Conservation (phyloP, 768 basidiomycete genomes). For the Lenzites betulinus region DNA sequence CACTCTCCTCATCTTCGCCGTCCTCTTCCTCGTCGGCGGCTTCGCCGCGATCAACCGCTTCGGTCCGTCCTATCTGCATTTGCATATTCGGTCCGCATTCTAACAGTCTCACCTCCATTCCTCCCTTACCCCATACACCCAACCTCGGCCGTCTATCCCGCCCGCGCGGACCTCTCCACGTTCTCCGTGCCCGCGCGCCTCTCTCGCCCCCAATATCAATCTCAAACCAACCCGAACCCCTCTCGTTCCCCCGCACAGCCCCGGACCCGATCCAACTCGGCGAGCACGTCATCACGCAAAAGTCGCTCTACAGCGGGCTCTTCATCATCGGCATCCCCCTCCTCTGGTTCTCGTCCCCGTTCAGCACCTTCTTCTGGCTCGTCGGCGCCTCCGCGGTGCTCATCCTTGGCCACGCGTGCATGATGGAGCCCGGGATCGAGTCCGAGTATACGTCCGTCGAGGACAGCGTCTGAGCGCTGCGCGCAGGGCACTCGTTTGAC, state of each 20-base stretch:
- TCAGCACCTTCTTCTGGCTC: conserved; percentile 91
- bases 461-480: conserved; percentile 53
- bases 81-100: neutral
- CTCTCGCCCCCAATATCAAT: neutral
- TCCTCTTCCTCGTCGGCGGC: conserved; percentile 89
- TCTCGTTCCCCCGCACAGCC: conserved; percentile 44
- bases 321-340: conserved; percentile 93
- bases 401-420: conserved; percentile 81
- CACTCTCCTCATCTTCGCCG: conserved; percentile 76
- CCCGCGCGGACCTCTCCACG: neutral
- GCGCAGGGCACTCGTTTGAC: neutral
- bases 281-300: conserved; percentile 82
- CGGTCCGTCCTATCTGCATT: conserved; percentile 50
- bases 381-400: conserved; percentile 84
- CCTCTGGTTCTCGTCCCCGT: conserved; percentile 75
- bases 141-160: conserved; percentile 1
- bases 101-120: neutral
- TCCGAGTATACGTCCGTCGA: conserved; percentile 87
- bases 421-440: conserved; percentile 95
- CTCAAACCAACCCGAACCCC: too few species aligned
- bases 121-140: neutral
- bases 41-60: conserved; percentile 88
- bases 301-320: conserved; percentile 82
- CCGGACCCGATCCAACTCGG: conserved; percentile 86
- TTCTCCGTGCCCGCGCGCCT: neutral